Percentiles rank a stretch among this genome's conserved stretches.
Evolutionary conservation across 352 stramenopile genomes (phyloP).

Genomic region (Phytopythium helicoides): DNA sequence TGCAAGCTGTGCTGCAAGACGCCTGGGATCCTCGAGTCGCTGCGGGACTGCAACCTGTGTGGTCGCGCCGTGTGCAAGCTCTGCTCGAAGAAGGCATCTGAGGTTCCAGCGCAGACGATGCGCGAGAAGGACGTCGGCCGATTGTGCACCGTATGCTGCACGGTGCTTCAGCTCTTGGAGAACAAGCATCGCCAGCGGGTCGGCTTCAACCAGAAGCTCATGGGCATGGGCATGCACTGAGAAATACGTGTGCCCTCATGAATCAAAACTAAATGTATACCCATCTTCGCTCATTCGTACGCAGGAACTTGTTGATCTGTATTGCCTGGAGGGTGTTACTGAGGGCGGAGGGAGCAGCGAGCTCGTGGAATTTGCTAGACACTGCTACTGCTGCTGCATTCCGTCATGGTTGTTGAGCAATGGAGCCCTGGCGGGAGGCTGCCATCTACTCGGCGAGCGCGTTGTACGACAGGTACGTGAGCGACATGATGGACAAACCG

Average conservation of each 20-base stretch:
- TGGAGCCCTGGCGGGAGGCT: too few relatives aligned
- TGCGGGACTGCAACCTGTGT: slow-evolving; percentile 75
- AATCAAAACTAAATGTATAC: too few relatives aligned
- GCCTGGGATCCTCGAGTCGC: slow-evolving; percentile 64
- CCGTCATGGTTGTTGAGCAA: too few relatives aligned
- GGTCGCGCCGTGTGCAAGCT: slow-evolving; percentile 80
- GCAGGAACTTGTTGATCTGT: too few relatives aligned
- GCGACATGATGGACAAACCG: slow-evolving; percentile 56
- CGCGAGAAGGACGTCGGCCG: slow-evolving; percentile 69
- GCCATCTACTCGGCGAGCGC: slow-evolving; percentile 24
- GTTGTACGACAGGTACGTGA: slow-evolving; percentile 68
- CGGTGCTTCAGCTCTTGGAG: slow-evolving; percentile 68
- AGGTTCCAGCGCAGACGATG: slow-evolving; percentile 46
- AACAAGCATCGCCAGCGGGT: slow-evolving; percentile 73
- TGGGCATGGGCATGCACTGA: slow-evolving; percentile 56
- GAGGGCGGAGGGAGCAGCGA: too few relatives aligned
- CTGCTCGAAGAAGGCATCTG: slow-evolving; percentile 73
- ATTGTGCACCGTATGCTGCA: slow-evolving; percentile 77
- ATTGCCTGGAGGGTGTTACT: too few relatives aligned
- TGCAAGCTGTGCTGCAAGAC: slow-evolving; percentile 84
- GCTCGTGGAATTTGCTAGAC: too few relatives aligned
- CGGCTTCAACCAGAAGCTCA: slow-evolving; percentile 79
- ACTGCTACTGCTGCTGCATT: too few relatives aligned
- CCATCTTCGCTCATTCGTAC: too few relatives aligned
- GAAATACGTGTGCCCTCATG: too few relatives aligned